A percentile compares a stretch with the other conserved stretches of the same genome.
phyloP scores from a whole-genome alignment of 2,329 filamentous ascomycete species.

The Colletotrichum somersetense region DNA sequence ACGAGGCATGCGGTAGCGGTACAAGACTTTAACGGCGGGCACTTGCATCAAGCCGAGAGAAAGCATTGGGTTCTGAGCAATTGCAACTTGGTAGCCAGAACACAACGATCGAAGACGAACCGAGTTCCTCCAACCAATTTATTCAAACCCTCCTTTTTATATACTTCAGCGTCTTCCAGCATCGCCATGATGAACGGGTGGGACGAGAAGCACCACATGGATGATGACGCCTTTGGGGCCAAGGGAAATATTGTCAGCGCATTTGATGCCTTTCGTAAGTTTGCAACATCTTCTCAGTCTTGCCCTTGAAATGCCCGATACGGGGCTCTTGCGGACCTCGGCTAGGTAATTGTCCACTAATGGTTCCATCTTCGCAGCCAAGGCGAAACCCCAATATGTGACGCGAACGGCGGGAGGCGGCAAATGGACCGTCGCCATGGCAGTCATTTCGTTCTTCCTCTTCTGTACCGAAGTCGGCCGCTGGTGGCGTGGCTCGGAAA shows the following conservation, averaged over 20 bases:
- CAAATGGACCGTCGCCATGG: constrained; percentile 91
- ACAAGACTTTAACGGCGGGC: constrained; percentile 29
- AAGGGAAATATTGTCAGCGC: constrained; percentile 80
- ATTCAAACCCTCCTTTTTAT: not conserved
- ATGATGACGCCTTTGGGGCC: constrained; percentile 85
- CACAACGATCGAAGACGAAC: not conserved
- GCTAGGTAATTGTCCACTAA: constrained; percentile 41
- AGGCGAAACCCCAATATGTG: constrained; percentile 95
- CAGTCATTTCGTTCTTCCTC: constrained; percentile 80
- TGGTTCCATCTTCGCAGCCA: constrained; percentile 69
- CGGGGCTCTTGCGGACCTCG: not conserved
- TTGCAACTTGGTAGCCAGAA: constrained; percentile 10
- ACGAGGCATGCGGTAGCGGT: constrained; percentile 36
- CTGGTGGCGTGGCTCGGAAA: constrained; percentile 88
- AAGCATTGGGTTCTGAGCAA: constrained; percentile 12
- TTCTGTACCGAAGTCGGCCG: constrained; percentile 81
- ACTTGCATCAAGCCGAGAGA: constrained; percentile 39
- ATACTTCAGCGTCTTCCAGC: not conserved
- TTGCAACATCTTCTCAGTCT: not conserved
- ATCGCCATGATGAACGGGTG: constrained; percentile 79
- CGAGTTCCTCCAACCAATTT: not conserved
- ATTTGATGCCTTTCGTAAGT: constrained; percentile 96
- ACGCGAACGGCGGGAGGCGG: constrained; percentile 87
- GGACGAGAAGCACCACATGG: constrained; percentile 71
- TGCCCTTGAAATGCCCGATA: not conserved